Evolutionary conservation across 1,284 basidiomycete genomes (phyloP).

Genomic region (Heterobasidion annosum): DNA sequence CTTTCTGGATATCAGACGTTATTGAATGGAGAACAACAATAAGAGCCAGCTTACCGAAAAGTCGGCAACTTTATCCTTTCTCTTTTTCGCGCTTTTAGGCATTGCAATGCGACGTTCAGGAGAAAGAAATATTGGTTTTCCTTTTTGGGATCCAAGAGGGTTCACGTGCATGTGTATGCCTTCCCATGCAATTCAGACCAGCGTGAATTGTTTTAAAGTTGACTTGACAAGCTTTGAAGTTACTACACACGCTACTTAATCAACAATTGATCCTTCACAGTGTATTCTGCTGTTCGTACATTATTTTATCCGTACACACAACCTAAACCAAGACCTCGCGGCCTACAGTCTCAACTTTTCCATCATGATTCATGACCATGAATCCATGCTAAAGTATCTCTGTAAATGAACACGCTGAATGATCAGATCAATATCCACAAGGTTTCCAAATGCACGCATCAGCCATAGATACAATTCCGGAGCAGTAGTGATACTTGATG

Average conservation of each 20-base stretch:
- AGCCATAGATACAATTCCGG: neutral
- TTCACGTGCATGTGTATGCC: too few relatives aligned
- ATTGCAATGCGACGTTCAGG: slow-evolving; percentile 26
- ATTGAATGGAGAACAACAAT: neutral
- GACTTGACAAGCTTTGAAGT: neutral
- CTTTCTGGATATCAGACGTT: slow-evolving; percentile 60
- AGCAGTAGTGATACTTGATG: slow-evolving; percentile 9
- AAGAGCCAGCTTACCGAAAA: slow-evolving; percentile 49
- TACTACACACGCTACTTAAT: neutral
- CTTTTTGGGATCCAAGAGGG: neutral
- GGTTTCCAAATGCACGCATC: too few relatives aligned
- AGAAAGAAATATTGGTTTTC: neutral
- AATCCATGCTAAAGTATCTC: too few relatives aligned
- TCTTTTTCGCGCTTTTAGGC: slow-evolving; percentile 84
- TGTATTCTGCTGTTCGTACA: too few relatives aligned
- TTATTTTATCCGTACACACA: too few relatives aligned
- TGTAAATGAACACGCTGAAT: too few relatives aligned
- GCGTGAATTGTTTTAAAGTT: too few relatives aligned
- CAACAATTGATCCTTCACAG: neutral
- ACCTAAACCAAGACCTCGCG: too few relatives aligned
- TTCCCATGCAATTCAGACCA: too few relatives aligned
- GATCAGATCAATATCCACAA: too few relatives aligned
- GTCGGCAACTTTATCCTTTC: slow-evolving; percentile 83
- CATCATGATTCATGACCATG: too few relatives aligned
- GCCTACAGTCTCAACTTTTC: too few relatives aligned